Conservation (phyloP, 2,329 filamentous ascomycete genomes). For the Hawksworthiomyces lignivorus region DNA sequence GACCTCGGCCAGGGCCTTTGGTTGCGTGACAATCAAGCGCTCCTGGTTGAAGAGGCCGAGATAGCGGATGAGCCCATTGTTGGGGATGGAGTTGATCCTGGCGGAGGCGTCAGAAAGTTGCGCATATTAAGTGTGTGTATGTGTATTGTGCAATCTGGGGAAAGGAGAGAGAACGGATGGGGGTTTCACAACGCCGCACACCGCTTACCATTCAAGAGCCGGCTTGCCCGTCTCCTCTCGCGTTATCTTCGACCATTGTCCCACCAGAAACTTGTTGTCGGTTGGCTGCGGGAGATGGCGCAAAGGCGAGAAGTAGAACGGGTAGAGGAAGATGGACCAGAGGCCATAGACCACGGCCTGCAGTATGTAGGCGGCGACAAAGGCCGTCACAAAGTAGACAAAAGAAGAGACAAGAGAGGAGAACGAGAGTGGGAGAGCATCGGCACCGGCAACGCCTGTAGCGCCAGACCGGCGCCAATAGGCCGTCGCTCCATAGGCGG, state of each 20-base stretch:
- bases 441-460: neutral
- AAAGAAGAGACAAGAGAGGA: neutral
- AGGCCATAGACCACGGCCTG: slow-evolving; percentile 28
- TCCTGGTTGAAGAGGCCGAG: slow-evolving; percentile 54
- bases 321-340: slow-evolving; percentile 41
- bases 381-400: slow-evolving; percentile 20
- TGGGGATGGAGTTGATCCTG: slow-evolving; percentile 54
- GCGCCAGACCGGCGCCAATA: slow-evolving; percentile 5
- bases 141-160: slow-evolving; percentile 14
- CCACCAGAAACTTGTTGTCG: slow-evolving; percentile 37
- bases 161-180: neutral
- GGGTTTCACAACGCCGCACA: neutral
- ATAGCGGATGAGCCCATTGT: slow-evolving; percentile 64
- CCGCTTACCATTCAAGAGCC: slow-evolving; percentile 38
- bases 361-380: slow-evolving; percentile 27
- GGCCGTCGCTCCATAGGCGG: slow-evolving; percentile 7
- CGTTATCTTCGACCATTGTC: slow-evolving; percentile 37
- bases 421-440: neutral
- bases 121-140: too few relatives aligned
- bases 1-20: slow-evolving; percentile 63
- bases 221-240: slow-evolving; percentile 34
- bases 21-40: slow-evolving; percentile 51
- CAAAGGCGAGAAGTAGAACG: slow-evolving; percentile 42
- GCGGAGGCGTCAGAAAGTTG: too few relatives aligned
- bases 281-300: slow-evolving; percentile 38